Conservation (phyloP, 1,139 yeast genomes). For the Geotrichum cucujoidarum region DNA sequence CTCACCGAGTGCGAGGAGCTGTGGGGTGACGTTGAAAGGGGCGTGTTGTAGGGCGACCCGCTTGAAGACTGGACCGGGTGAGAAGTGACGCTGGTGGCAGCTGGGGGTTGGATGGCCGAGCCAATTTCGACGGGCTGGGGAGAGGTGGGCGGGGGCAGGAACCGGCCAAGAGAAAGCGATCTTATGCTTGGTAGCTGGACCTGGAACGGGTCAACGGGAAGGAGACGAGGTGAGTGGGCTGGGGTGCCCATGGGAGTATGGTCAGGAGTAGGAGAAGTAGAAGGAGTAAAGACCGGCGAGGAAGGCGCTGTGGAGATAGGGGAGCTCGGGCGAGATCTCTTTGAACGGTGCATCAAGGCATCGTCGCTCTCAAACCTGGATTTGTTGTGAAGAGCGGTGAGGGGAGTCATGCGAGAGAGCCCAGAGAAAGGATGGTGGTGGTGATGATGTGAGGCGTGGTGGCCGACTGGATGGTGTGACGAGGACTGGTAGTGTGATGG, state of each 20-base stretch:
- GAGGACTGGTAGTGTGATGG: constrained; percentile 22
- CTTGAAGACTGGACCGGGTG: not conserved
- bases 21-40: constrained; percentile 9
- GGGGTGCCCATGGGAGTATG: constrained; percentile 57
- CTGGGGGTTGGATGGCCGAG: constrained; percentile 14
- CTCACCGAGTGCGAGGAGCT: constrained; percentile 6
- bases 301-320: constrained; percentile 67
- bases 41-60: not conserved
- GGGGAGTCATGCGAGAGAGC: constrained; percentile 52
- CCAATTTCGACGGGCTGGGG: constrained; percentile 36
- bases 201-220: constrained; percentile 35
- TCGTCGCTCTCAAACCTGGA: constrained; percentile 39
- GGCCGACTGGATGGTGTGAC: constrained; percentile 15
- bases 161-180: constrained; percentile 35
- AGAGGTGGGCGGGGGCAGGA: constrained; percentile 35
- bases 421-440: constrained; percentile 44
- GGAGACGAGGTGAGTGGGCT: constrained; percentile 50
- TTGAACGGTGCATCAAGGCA: constrained; percentile 47
- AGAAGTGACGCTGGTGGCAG: constrained; percentile 9
- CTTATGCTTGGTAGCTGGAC: constrained; percentile 41
- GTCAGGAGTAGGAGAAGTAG: constrained; percentile 47
- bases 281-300: constrained; percentile 40
- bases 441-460: constrained; percentile 25
- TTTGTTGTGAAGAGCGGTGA: constrained; percentile 35
- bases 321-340: constrained; percentile 74